phyloP scores from a whole-genome alignment of 2,329 filamentous ascomycete species.

The Colletotrichum chlorophyti region DNA sequence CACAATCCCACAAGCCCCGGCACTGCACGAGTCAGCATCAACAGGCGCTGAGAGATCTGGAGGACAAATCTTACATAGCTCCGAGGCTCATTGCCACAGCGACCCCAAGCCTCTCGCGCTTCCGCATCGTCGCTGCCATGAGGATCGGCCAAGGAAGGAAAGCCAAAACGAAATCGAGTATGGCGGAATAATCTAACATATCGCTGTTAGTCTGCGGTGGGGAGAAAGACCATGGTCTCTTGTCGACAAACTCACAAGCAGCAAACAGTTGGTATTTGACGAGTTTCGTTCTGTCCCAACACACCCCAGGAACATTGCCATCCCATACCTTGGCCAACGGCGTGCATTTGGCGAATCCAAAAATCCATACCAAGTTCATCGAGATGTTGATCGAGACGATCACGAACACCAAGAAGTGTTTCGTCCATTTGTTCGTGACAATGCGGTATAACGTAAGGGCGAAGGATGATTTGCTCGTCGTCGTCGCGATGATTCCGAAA shows the following conservation, averaged over 20 bases:
- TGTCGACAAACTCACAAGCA: conserved; percentile 34
- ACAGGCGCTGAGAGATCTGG: not conserved
- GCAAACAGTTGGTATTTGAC: conserved; percentile 39
- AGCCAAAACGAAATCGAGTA: conserved; percentile 41
- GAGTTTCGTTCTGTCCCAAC: conserved; percentile 37
- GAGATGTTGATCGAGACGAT: conserved; percentile 31
- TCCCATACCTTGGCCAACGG: conserved; percentile 38
- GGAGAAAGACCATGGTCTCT: no score
- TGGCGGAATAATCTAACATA: conserved; percentile 39
- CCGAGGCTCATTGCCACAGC: conserved; percentile 44
- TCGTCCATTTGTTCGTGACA: conserved; percentile 31
- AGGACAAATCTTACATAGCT: conserved; percentile 35
- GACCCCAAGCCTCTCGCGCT: conserved; percentile 41
- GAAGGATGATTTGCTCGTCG: conserved; percentile 33
- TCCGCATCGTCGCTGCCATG: conserved; percentile 39
- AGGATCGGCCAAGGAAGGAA: conserved; percentile 42
- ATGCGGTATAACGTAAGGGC: conserved; percentile 33
- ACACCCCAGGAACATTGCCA: conserved; percentile 34
- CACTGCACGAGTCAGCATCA: conserved; percentile 29
- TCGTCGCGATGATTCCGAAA: conserved; percentile 32
- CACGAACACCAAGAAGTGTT: conserved; percentile 37
- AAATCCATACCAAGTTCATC: conserved; percentile 40
- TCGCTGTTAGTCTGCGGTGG: not conserved
- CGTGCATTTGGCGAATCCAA: conserved; percentile 40
- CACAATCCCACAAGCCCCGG: conserved; percentile 41